Evolutionary conservation across 306 rosid genomes (phyloP), one percentile per base, ranked within the genome.

Genomic region (Carpinus fangiana): DNA sequence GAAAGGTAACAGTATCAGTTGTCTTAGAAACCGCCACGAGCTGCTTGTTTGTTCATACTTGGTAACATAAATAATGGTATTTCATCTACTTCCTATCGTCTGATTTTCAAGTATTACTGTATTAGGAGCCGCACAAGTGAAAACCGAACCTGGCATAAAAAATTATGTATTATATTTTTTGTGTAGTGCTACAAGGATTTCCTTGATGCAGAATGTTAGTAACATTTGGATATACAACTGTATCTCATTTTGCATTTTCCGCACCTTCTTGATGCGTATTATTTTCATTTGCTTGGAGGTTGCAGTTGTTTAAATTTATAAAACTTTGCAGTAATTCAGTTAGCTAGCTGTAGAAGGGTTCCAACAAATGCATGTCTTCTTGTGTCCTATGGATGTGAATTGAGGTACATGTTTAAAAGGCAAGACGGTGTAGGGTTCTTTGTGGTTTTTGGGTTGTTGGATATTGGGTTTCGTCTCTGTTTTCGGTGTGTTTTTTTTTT

Each of bases 81-180:
- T 34, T 4, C 53, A 66, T 67, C 28, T 65, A 56, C 53, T 46
- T 73, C 31, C 48, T 14, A 14, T 28, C 23, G 31, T 52, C 48
- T 2, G 18, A 51, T 5, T n/a, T 31, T n/a, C 79, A 21, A 26
- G 26, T 53, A 59, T 23, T 23, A 23, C 26, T 23, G 26, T 23
- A 23, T 28, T 43, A 68, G 73, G 62, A 59, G 76, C 79, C 36
- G 70, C 80, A 72, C 52, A 60, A 18, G 73, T 61, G 66, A 57
- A 20, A 66, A 31, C 21, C 31, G 79, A 67, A 70, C 52, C 72
- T 68, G 36, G 16, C 17, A 38, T 5, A n/a, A 53, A 57, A 53
- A 45, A 18, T 9, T 18, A 46, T 52, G 46, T 76, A 52, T 8
- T 76, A 48, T 23, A 12, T 8, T 74, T 68, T 68, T 57, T 41